These are phyloP conservation scores for Rhodotorula taiwanensis DNA, from an alignment of 768 basidiomycete species.

Conservation along the genomic window DNA sequence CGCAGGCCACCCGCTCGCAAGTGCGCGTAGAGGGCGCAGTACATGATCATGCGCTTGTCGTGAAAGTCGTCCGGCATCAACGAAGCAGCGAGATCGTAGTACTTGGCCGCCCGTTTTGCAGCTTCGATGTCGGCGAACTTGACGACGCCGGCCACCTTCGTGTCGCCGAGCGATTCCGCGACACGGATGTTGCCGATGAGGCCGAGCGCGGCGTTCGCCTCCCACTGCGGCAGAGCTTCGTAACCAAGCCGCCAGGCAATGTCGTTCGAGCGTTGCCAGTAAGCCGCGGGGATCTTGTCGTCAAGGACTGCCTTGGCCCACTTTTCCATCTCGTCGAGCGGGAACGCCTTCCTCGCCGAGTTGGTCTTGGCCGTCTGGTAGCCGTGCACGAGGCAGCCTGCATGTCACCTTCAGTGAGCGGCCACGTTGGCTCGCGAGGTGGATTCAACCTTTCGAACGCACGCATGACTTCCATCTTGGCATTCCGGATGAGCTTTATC, in stretches of 20 bases:
- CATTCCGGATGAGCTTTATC: background rate
- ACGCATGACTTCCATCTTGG: background rate
- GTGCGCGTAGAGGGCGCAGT: background rate
- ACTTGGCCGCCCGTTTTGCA: background rate
- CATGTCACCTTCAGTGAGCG: background rate
- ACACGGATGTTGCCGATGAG: background rate
- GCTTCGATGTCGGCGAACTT: background rate
- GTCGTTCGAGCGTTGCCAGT: too few species aligned
- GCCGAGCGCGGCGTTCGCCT: background rate
- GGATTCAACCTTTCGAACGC: background rate
- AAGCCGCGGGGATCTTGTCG: too few species aligned
- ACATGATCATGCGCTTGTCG: background rate
- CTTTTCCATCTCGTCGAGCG: background rate
- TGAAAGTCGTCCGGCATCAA: background rate
- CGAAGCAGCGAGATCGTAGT: background rate
- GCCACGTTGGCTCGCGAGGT: background rate
- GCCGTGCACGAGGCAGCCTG: background rate
- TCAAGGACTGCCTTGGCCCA: background rate
- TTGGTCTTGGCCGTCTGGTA: background rate
- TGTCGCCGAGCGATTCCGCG: background rate
- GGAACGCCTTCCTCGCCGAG: background rate
- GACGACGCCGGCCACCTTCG: background rate
- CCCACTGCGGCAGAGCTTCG: background rate
- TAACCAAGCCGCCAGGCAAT: background rate
- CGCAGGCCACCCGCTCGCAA: background rate